Base-by-base conservation (phyloP, 2,329 filamentous ascomycete species). In the Fusarium sp. region DNA sequence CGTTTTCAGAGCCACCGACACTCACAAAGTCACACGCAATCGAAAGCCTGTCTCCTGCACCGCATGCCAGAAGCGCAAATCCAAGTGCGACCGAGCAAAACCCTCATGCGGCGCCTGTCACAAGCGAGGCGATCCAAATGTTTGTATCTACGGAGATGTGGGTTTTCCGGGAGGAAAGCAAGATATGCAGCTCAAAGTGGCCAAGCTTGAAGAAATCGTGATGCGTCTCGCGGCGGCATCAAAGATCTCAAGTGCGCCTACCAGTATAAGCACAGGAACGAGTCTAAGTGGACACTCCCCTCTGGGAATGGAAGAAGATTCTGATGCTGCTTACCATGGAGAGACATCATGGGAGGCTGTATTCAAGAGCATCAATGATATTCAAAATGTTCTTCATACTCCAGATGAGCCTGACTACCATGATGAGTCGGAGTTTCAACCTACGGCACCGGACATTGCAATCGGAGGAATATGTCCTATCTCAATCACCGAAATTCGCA, bases 41-140 rank as follows among this genome's bases (percentile, higher is more conserved):
- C 77, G 83, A 9, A 80, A 79, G 47, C 74, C 82, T 40, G 77
- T 84, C 22, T 83, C 83, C 7, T 84, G 82, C 70, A 75, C 76
- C 4, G 73, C 77, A 45, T 84, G 82, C 61, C 82, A 83, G 65
- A 74, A 73, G 22, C 81, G 82, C 61, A 84, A 84, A 73, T 77
- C 81, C 10, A 80, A 79, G 57, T 84, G 82, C 65, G 82, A 84
- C 65, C 78, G 81, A 16, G 76, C 74, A 54, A 79, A 78, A 42
- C 81, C 81, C 22, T 55, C 52, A 3, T 84, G 82, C 65, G 76
- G 78, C 24, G 77, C 79, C 9, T 84, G 83, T 64, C 72, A 72
- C 53, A 81, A 79, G 72, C 78, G 82, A 37, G 79, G 80, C 18
- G 77, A 81, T n/a, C 72, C 64, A 7, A 63, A 63, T 6, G 41